These are phyloP conservation scores for Metschnikowia corniflorae DNA, from an alignment of 805 yeast species.

Conservation along the genomic window DNA sequence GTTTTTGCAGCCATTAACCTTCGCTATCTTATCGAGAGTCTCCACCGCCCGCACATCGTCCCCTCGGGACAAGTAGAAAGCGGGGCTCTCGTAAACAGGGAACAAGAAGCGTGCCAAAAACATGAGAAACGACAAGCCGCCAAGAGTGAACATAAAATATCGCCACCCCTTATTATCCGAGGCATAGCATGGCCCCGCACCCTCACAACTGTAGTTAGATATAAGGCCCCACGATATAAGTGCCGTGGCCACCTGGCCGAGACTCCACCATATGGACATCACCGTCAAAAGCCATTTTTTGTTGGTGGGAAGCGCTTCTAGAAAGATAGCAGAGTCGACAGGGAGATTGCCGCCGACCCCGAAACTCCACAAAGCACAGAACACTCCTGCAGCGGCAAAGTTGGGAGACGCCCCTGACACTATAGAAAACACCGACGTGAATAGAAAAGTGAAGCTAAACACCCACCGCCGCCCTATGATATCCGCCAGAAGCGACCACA, in stretches of 20 bases:
- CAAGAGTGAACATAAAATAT: slow-evolving; percentile 47
- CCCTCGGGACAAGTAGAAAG: slow-evolving; percentile 50
- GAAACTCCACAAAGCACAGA: slow-evolving; percentile 25
- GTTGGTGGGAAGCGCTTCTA: slow-evolving; percentile 23
- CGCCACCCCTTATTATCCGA: slow-evolving; percentile 58
- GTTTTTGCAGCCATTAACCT: slow-evolving; percentile 38
- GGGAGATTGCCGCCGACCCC: slow-evolving; percentile 28
- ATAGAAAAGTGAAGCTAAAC: slow-evolving; percentile 23
- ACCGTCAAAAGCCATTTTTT: slow-evolving; percentile 25
- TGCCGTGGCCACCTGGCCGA: slow-evolving; percentile 21
- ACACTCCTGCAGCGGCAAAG: slow-evolving; percentile 21
- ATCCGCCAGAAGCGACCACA: slow-evolving; percentile 24
- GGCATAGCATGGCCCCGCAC: slow-evolving; percentile 34
- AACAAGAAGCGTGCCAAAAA: slow-evolving; percentile 33
- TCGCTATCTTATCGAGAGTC: slow-evolving; percentile 43
- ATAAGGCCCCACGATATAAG: slow-evolving; percentile 17
- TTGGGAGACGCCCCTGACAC: slow-evolving; percentile 23
- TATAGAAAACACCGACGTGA: slow-evolving; percentile 23
- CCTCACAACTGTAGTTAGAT: slow-evolving; percentile 14
- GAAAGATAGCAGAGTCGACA: slow-evolving; percentile 25
- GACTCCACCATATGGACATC: slow-evolving; percentile 31
- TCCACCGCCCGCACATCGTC: slow-evolving; percentile 48
- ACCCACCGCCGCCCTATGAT: slow-evolving; percentile 27
- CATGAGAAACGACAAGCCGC: slow-evolving; percentile 44
- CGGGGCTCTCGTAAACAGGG: slow-evolving; percentile 53